Evolutionary conservation across 768 basidiomycete species (phyloP).

Genomic region (Pisolithus sp.): DNA sequence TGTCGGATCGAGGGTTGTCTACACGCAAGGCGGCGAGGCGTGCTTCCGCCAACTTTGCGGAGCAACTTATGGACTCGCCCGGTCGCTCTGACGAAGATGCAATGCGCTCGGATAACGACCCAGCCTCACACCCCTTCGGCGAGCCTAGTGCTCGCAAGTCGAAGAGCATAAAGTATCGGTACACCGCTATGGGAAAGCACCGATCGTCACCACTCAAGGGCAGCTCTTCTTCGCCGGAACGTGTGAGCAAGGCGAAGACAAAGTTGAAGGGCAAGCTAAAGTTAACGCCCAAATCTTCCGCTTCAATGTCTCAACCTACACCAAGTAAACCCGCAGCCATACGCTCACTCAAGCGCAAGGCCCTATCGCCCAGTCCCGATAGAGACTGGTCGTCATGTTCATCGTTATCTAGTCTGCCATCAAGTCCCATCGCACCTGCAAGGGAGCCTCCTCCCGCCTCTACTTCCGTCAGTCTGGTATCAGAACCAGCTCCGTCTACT

Average conservation of each 20-base stretch:
- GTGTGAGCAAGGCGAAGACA: neutral
- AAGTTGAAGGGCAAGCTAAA: constrained; percentile 8
- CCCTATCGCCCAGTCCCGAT: constrained; percentile 4
- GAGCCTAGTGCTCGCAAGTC: constrained; percentile 16
- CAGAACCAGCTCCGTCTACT: neutral
- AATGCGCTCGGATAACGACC: constrained; percentile 1
- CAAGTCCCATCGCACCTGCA: constrained; percentile 7
- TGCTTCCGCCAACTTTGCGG: constrained; percentile 28
- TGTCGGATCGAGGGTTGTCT: constrained; percentile 15
- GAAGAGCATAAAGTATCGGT: constrained; percentile 28
- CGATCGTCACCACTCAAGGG: constrained; percentile 28
- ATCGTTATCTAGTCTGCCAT: constrained; percentile 22
- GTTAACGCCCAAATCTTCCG: neutral
- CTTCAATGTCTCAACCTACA: neutral
- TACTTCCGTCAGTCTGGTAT: neutral
- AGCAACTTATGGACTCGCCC: constrained; percentile 26
- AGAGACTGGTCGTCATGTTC: constrained; percentile 16
- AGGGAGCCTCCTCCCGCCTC: constrained; percentile 18
- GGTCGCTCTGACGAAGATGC: constrained; percentile 19
- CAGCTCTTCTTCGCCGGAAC: constrained; percentile 26
- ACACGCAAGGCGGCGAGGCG: constrained; percentile 29
- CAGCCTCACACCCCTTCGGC: constrained; percentile 17
- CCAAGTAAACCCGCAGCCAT: neutral
- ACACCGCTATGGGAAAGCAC: constrained; percentile 27
- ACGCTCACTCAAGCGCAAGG: constrained; percentile 20